phyloP scores from a whole-genome alignment of 768 basidiomycete species.

The Lactarius pseudohatsudake region DNA sequence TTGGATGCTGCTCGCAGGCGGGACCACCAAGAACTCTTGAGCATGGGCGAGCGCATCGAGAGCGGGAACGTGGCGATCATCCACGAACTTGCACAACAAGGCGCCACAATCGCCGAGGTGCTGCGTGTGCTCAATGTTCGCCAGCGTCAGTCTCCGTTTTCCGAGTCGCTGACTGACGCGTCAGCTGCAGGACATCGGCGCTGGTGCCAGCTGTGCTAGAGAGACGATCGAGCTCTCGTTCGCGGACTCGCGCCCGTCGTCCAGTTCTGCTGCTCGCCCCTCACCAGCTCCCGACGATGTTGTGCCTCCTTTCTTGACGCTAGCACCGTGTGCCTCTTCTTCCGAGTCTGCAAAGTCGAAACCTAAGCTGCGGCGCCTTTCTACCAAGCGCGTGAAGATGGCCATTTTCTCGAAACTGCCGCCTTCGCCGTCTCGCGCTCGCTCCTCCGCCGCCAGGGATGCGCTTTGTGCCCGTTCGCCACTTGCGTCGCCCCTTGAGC shows the following conservation, averaged over 20 bases:
- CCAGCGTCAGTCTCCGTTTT: background rate
- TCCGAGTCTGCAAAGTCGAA: slow-evolving; percentile 1
- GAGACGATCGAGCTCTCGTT: background rate
- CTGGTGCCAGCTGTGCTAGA: background rate
- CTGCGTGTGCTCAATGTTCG: slow-evolving; percentile 22
- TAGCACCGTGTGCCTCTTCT: background rate
- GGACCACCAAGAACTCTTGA: slow-evolving; percentile 25
- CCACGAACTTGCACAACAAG: slow-evolving; percentile 27
- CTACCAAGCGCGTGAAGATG: slow-evolving; percentile 14
- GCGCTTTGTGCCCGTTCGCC: background rate
- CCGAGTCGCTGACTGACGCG: slow-evolving; percentile 7
- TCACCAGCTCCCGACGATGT: background rate
- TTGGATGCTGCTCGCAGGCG: slow-evolving; percentile 21
- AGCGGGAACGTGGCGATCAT: slow-evolving; percentile 21
- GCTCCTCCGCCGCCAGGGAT: background rate
- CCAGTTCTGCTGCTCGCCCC: background rate
- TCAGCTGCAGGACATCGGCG: background rate
- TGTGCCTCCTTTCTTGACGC: background rate
- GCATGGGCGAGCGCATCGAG: slow-evolving; percentile 24
- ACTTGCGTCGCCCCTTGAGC: background rate
- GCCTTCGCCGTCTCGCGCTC: background rate
- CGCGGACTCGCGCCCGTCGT: background rate
- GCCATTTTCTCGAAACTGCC: slow-evolving; percentile 16
- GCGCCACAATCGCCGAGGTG: slow-evolving; percentile 24
- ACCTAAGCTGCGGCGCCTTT: slow-evolving; percentile 12